Evolutionary conservation across 768 basidiomycete species (phyloP), one percentile per base, ranked within the genome.

Genomic region (Dacryopinax primogenitus): DNA sequence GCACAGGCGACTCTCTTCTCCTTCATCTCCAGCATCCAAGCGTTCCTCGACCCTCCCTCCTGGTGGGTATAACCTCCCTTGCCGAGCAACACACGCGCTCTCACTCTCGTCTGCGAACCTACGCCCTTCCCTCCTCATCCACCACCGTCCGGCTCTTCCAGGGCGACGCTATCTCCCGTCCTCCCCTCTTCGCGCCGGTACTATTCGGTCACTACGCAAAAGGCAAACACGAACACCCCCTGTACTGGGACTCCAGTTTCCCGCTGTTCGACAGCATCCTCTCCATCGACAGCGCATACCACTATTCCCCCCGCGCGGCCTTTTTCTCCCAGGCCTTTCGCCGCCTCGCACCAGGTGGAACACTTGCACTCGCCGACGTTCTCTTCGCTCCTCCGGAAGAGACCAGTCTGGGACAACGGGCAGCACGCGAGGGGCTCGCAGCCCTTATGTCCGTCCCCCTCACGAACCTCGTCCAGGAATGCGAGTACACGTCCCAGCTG

Each of bases 271-370:
- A 83, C 65, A 73, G 75, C 18, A 80, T 87, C 34, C 75, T 85
- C 28, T 84, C 83, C 0, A 76, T 86, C 15, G 86, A 88, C 70
- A 87, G 85, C 68, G 85, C 85, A 1, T 87, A 86, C 70, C 86
- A 88, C 70, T 87, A 86, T 71, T 67, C 77, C 13, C 81, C 82
- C 1, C 80, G 86, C 32, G 67, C 68, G 6, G 67, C 64, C 4
- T 86, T 87, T 70, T 76, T 87, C 12, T 71, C 72, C 15, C 85
- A 86, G 70, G 73, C 77, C 1, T 78, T 80, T 68, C 62, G 35
- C 2, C 78, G 77, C 37, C 78, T 87, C 2, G 70, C 72, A 0
- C 76, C 77, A 3, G 81, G 81, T 2, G 85, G 86, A 12, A 72
- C 76, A 15, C 73, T 87, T 62, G 83, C 82, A 7, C 77, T 86